Evolutionary conservation across 139 green algal species (phyloP), one percentile per base, ranked within the genome.

Genomic region (Yamagishiella unicocca): DNA sequence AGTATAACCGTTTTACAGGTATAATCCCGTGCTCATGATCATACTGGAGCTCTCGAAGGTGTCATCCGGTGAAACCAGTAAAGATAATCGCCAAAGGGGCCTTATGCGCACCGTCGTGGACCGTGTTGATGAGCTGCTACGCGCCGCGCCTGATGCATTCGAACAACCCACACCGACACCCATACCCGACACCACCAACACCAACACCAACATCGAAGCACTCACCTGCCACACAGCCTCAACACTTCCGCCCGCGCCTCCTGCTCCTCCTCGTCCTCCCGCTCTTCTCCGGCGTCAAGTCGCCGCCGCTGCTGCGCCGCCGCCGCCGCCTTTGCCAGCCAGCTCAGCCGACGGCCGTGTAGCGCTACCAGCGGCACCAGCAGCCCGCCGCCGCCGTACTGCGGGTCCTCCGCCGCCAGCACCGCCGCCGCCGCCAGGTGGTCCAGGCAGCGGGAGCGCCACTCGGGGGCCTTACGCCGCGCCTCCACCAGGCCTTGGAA

Each of bases 311-410:
- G 74, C 45, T 33, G 31, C 45, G 46, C 50, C 53, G 5, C 37
- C 31, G 74, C 74, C n/a, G n/a, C 64, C 29, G 43, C 64, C 80
- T 86, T 78, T 3, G 80, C 64, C 42, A 86, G 64, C 80, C 80
- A 86, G 9, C 21, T 22, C 80, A 77, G 2, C 24, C 80, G 62
- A 22, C 80, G 64, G 80, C 80, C 61, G n/a, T 86, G 80, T 22
- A 86, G 80, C 43, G 80, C 62, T 43, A 86, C 80, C 31, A 86
- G 64, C 64, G 80, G 80, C 62, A 54, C 76, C 35, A 77, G 42
- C 80, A 86, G 80, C 27, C 50, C 61, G 27, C 80, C 62, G 64
- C 62, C 64, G 80, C 45, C 55, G 77, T 73, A 61, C 43, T 67
- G 29, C 43, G 43, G 22, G 1, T 58, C 64, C 31, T 43, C 62